Evolutionary conservation across 331 rosid species (phyloP).

Genomic region (Malus hybrid): DNA sequence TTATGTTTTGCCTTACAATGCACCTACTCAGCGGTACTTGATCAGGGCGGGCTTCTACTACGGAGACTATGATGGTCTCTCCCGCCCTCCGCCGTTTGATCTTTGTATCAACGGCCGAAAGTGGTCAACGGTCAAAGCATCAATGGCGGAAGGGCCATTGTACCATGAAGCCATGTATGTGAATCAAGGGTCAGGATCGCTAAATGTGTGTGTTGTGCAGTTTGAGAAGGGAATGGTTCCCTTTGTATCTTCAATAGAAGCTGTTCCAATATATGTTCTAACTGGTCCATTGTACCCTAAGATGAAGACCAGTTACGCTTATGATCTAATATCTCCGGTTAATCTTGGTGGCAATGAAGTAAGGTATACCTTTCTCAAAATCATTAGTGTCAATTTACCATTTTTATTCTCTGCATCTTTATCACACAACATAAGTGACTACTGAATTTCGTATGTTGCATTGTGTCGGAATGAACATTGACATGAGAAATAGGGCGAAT

Average conservation of each 20-base stretch:
- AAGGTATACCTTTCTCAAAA: background rate
- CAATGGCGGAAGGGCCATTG: background rate
- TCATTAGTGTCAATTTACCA: background rate
- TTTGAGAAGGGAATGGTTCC: slow-evolving; percentile 14
- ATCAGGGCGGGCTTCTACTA: slow-evolving; percentile 23
- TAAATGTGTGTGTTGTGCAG: slow-evolving; percentile 12
- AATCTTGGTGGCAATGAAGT: slow-evolving; percentile 9
- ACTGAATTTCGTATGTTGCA: background rate
- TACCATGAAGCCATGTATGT: slow-evolving; percentile 9
- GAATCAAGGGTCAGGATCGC: background rate
- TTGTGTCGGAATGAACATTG: background rate
- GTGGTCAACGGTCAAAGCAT: slow-evolving; percentile 3
- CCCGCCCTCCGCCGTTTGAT: slow-evolving; percentile 12
- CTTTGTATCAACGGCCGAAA: background rate
- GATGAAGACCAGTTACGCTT: background rate
- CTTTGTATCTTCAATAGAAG: slow-evolving; percentile 19
- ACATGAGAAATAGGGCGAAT: background rate
- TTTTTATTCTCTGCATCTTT: background rate
- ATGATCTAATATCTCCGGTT: background rate
- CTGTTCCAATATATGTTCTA: background rate
- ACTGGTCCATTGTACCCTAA: background rate
- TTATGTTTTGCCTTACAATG: background rate
- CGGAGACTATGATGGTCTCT: slow-evolving; percentile 18
- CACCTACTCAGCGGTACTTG: background rate
- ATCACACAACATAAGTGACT: background rate